phyloP scores from a whole-genome alignment of 768 basidiomycete species.

The Trametes sanguinea region DNA sequence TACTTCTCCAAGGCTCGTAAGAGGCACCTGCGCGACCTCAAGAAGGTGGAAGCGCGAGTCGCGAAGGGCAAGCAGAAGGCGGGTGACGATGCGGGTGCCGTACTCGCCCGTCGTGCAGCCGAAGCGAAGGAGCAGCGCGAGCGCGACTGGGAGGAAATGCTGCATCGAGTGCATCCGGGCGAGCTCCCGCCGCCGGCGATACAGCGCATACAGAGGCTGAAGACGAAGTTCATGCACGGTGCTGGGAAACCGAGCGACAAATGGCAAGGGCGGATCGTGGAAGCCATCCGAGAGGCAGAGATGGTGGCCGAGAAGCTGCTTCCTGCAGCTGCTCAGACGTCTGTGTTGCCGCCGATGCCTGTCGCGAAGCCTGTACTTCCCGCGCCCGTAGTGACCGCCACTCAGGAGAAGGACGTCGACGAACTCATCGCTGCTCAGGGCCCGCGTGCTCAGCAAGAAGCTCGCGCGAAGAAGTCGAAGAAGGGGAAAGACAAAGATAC shows the following conservation, averaged over 20 bases:
- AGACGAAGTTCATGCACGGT: conserved; percentile 59
- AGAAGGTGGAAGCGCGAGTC: conserved; percentile 39
- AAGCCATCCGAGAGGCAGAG: conserved; percentile 58
- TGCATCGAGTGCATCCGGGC: conserved; percentile 56
- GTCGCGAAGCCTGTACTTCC: conserved; percentile 33
- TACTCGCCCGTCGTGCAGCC: conserved; percentile 63
- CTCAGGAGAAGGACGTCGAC: conserved; percentile 52
- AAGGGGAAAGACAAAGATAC: conserved; percentile 37
- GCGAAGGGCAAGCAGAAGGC: conserved; percentile 22
- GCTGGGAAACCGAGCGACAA: conserved; percentile 48
- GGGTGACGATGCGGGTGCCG: conserved; percentile 41
- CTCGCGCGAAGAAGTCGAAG: conserved; percentile 32
- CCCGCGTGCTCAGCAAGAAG: conserved; percentile 38
- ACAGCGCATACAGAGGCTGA: conserved; percentile 56
- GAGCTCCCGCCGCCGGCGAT: conserved; percentile 49
- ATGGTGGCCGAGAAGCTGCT: conserved; percentile 48
- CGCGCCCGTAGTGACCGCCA: conserved; percentile 42
- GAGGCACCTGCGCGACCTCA: conserved; percentile 44
- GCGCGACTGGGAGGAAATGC: conserved; percentile 62
- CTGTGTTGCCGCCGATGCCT: conserved; percentile 12
- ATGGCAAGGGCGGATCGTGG: conserved; percentile 65
- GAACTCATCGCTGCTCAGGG: conserved; percentile 54
- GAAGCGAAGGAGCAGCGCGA: conserved; percentile 61
- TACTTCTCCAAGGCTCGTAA: conserved; percentile 46
- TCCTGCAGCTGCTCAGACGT: conserved; percentile 36